Evolutionary conservation across 2,329 filamentous ascomycete species (phyloP), one percentile per base, ranked within the genome.

Genomic region (Talaromyces sp.): DNA sequence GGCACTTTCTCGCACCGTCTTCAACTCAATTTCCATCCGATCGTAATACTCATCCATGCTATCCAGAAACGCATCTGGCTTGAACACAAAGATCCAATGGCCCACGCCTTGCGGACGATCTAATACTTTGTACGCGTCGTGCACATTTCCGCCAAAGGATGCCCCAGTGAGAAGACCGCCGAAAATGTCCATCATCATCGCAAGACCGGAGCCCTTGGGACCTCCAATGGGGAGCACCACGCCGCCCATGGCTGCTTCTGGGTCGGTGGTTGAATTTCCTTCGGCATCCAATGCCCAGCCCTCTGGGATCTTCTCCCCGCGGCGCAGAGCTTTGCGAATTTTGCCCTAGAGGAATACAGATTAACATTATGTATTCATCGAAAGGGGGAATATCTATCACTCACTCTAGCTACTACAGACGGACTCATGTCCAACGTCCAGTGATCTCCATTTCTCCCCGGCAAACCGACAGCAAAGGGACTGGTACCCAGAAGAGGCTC

Each of bases 371-470:
- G 14, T 38, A 29, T 6, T 3, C 3, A 10, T 7, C 48, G 29
- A 29, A 35, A 17, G 7, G 27, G 27, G 17, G 3, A 11, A 29
- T 5, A 52, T 26, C 9, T 4, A 29, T 10, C 4, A 38, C 29
- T 17, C 27, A 55, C 53, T 41, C 63, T 61, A 5, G 67, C 67
- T 8, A 61, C 67, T 27, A 67, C 67, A 10, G 59, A 60, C 1
- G 67, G 67, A 4, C 62, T 57, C 66, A 69, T 69, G 51, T 68
- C 66, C 17, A 69, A 57, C 14, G 67, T 58, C 50, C 65, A 69
- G 24, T 62, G 56, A 7, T 41, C 50, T 29, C 48, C 48, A 8
- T 29, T 29, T 52, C 27, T 52, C 3, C 24, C 48, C 4, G 61
- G 56, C 21, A 58, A 62, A 3, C 60, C 63, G 2, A 61, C 63